phyloP scores from a whole-genome alignment of 2,329 filamentous ascomycete species.

The Akanthomyces muscarius region DNA sequence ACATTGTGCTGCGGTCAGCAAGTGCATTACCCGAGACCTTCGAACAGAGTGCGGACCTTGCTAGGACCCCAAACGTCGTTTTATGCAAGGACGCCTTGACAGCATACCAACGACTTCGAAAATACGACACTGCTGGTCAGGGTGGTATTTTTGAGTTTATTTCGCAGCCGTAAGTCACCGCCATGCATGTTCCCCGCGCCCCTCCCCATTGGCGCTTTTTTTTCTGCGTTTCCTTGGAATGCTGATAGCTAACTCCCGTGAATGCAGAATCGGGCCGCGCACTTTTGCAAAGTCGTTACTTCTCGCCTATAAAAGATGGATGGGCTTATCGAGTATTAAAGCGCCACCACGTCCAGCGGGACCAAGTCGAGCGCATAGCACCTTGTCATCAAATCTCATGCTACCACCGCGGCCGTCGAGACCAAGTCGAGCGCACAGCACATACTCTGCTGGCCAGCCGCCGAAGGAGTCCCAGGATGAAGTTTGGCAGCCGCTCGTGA shows the following conservation, averaged over 20 bases:
- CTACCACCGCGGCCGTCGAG: neutral
- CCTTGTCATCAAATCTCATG: neutral
- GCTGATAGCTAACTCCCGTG: neutral
- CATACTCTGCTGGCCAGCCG: neutral
- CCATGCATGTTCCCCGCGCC: neutral
- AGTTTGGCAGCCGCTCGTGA: neutral
- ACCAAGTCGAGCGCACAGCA: neutral
- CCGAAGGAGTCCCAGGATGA: neutral
- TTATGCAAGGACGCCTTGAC: neutral
- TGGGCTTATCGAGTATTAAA: neutral
- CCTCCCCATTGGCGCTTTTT: too few species aligned
- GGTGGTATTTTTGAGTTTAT: constrained; percentile 1
- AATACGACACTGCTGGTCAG: neutral
- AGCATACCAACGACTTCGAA: neutral
- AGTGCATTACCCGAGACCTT: neutral
- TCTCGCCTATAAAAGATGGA: neutral
- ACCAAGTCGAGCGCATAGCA: neutral
- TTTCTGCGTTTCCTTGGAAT: neutral
- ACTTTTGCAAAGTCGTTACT: constrained; percentile 32
- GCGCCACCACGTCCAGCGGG: neutral
- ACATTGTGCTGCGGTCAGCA: neutral
- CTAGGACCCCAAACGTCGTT: neutral
- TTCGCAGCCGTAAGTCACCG: neutral
- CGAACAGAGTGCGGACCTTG: neutral
- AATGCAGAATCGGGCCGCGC: constrained; percentile 32